A percentile compares a stretch with the other conserved stretches of the same genome.
phyloP scores from a whole-genome alignment of 805 yeast genomes.

The Candida qinlingensis region DNA sequence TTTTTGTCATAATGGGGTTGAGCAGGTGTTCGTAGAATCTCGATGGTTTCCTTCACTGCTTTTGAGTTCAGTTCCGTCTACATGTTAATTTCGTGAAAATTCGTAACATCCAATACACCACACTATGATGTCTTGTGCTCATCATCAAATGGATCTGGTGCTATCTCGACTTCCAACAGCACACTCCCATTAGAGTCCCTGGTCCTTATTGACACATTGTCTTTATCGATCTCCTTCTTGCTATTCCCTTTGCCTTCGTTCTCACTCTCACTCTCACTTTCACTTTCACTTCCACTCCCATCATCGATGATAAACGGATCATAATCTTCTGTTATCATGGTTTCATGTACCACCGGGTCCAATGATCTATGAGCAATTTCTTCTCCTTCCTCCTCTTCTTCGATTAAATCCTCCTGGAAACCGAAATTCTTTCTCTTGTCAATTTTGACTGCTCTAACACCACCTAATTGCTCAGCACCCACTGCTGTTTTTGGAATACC shows the following conservation, averaged over 20 bases:
- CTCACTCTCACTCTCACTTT: background rate
- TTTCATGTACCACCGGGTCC: too few species aligned
- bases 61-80: background rate
- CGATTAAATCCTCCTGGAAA: slow-evolving; percentile 13
- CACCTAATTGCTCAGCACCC: slow-evolving; percentile 21
- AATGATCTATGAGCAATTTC: background rate
- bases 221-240: slow-evolving; percentile 6
- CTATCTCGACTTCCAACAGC: slow-evolving; percentile 23
- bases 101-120: background rate
- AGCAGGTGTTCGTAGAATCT: too few species aligned
- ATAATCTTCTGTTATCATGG: slow-evolving; percentile 10
- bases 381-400: slow-evolving; percentile 17
- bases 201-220: slow-evolving; percentile 1
- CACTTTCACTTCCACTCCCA: slow-evolving; percentile 9
- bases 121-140: background rate
- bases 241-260: background rate
- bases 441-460: slow-evolving; percentile 21
- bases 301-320: slow-evolving; percentile 26
- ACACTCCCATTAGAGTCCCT: slow-evolving; percentile 21
- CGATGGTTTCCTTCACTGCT: too few species aligned
- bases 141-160: slow-evolving; percentile 14
- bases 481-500: slow-evolving; percentile 21
- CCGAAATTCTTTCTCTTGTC: slow-evolving; percentile 9
- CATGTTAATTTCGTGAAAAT: too few species aligned
- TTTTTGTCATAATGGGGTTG: too few species aligned